phyloP scores from a whole-genome alignment of 2,329 filamentous ascomycete genomes.

The Monilinia aucupariae region DNA sequence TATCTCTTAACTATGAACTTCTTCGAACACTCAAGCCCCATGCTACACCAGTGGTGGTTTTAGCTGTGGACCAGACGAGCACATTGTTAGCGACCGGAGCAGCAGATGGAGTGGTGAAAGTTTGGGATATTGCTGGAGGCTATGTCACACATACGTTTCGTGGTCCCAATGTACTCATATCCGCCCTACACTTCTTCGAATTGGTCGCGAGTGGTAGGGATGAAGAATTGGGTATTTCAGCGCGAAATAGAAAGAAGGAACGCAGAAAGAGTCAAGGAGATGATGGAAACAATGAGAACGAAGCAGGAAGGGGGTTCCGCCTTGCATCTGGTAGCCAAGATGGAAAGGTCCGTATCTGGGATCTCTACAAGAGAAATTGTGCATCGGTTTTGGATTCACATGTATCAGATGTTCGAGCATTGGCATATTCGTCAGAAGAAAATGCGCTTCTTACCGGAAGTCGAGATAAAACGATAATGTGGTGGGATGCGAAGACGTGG shows the following conservation, averaged over 20 bases:
- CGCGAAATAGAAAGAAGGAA: conserved; percentile 42
- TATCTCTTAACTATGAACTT: conserved; percentile 59
- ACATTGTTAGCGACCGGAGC: conserved; percentile 88
- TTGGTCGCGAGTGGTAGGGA: conserved; percentile 45
- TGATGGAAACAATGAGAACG: conserved; percentile 43
- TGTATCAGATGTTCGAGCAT: conserved; percentile 83
- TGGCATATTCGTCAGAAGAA: conserved; percentile 74
- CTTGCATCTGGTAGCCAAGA: conserved; percentile 91
- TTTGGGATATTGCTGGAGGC: conserved; percentile 89
- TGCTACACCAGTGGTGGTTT: conserved; percentile 78
- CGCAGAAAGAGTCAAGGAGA: conserved; percentile 41
- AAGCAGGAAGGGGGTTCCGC: conserved; percentile 58
- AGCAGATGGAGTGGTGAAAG: conserved; percentile 88
- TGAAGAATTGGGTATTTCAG: conserved; percentile 35
- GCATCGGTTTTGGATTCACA: conserved; percentile 83
- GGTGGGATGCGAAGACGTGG: conserved; percentile 87
- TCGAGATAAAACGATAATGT: conserved; percentile 87
- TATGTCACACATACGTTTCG: conserved; percentile 94
- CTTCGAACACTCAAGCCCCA: conserved; percentile 84
- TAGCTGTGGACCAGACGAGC: conserved; percentile 79
- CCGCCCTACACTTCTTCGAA: conserved; percentile 88
- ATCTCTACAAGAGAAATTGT: conserved; percentile 76
- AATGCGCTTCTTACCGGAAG: conserved; percentile 76
- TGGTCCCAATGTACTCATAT: conserved; percentile 85
- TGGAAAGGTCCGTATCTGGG: conserved; percentile 86